These are phyloP conservation scores for Knoxdaviesia capensis DNA, from an alignment of 2,329 filamentous ascomycete species.

Conservation along the genomic window DNA sequence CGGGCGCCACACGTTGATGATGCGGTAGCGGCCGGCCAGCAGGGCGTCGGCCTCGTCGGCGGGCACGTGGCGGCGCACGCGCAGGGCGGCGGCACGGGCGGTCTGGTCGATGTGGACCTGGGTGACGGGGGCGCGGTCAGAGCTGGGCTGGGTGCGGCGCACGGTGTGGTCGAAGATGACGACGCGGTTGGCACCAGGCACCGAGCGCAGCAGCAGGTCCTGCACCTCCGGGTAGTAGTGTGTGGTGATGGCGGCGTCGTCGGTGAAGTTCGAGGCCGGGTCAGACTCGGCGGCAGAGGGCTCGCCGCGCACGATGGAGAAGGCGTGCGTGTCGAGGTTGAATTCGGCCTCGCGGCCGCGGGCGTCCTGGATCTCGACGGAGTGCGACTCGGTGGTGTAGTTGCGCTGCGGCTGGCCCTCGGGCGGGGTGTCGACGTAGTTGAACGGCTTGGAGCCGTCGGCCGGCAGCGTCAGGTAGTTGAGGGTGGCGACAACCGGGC, in stretches of 20 bases:
- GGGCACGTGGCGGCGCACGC: constrained; percentile 46
- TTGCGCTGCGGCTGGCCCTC: constrained; percentile 44
- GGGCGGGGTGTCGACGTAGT: constrained; percentile 45
- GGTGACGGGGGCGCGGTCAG: constrained; percentile 47
- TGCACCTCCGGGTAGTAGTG: constrained; percentile 79
- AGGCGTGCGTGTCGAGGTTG: constrained; percentile 54
- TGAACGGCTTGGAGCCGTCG: constrained; percentile 39
- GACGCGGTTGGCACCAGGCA: constrained; percentile 46
- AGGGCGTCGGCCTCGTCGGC: constrained; percentile 44
- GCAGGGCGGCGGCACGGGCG: constrained; percentile 37
- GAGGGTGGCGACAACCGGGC: constrained; percentile 39
- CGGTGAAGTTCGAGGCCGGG: constrained; percentile 25
- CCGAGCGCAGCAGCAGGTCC: constrained; percentile 41
- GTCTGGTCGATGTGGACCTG: constrained; percentile 76
- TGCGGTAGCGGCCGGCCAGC: constrained; percentile 50
- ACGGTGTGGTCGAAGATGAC: constrained; percentile 80
- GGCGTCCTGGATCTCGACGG: constrained; percentile 48
- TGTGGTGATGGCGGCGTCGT: constrained; percentile 46
- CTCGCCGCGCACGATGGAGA: constrained; percentile 41
- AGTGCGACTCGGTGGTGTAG: constrained; percentile 27
- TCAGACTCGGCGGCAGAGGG: constrained; percentile 33
- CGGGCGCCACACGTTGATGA: constrained; percentile 75
- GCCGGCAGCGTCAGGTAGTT: constrained; percentile 44
- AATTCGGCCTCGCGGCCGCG: constrained; percentile 49
- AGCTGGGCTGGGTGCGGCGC: constrained; percentile 39